Evolutionary conservation across 192 early-diverging fungal genomes (phyloP), one percentile per base, ranked within the genome.

Genomic region (Geosiphon pyriformis): DNA sequence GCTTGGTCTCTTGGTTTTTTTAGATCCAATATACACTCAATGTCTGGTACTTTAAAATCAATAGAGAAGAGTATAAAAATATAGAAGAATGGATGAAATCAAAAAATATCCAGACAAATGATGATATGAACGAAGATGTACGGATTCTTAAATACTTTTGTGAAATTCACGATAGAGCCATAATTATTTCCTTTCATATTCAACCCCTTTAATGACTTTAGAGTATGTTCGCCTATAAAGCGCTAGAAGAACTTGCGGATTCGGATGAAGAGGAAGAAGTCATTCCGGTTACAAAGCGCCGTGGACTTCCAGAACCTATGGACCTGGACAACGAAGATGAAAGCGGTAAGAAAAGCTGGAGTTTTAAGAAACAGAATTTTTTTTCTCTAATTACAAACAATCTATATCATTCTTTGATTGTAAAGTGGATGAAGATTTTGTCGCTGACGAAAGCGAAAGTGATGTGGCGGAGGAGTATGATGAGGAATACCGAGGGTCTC

Each of bases 351-450:
- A 70, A 3, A 3, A 23, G 23, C 25, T 47, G 47, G 35, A 60
- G 1, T 65, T 70, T 37, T 62, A 18, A 48, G 1, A 33, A 4
- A 65, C 23, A 64, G 54, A 49, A n/a, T 22, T 72, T 54, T 18
- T 4, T 52, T 48, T 12, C 11, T 23, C 10, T 58, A n/a, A 34
- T 31, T 23, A 10, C 3, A 25, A 52, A 27, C 33, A 12, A 56
- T 47, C n/a, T 34, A 47, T 22, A 17, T 11, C 12, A 20, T 18
- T 48, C 23, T 37, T 31, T 25, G 31, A 11, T 42, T 18, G 62
- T 59, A 51, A 70, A 85, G 83, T 85, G 53, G 94, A 96, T 70
- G 94, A 96, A 78, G 94, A 96, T 78, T 96, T 94, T 80, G 82
- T 86, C 2, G 90, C 87, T 0, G 82, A 73, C 17, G 86, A 83